Evolutionary conservation across 2,329 filamentous ascomycete species (phyloP).

Genomic region (Beauveria varroae): DNA sequence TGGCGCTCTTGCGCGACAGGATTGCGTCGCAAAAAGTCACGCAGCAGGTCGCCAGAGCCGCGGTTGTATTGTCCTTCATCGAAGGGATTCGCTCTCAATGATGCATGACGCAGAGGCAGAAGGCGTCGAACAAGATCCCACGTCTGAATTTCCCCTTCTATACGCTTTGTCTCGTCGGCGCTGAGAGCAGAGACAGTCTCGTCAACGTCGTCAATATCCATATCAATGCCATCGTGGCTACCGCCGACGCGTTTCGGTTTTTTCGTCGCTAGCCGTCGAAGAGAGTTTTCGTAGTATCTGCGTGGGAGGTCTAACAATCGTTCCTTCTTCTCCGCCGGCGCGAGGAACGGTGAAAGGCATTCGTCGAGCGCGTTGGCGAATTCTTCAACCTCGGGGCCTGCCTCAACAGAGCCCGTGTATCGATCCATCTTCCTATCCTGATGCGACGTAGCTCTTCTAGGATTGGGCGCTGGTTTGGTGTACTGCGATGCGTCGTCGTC

Average conservation of each 20-base stretch:
- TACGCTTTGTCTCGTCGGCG: conserved; percentile 33
- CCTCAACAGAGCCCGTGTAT: conserved; percentile 37
- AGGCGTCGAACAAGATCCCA: conserved; percentile 80
- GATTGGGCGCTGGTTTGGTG: neutral
- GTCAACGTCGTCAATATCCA: conserved; percentile 49
- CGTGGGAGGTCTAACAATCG: conserved; percentile 57
- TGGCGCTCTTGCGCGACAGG: conserved; percentile 69
- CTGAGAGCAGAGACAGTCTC: conserved; percentile 21
- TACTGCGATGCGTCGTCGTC: neutral
- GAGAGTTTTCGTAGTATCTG: conserved; percentile 51
- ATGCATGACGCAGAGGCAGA: conserved; percentile 59
- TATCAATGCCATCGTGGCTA: conserved; percentile 40
- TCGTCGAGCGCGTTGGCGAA: conserved; percentile 79
- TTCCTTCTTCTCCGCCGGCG: conserved; percentile 48
- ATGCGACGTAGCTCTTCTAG: neutral
- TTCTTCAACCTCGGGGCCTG: conserved; percentile 75
- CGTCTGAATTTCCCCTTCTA: conserved; percentile 79
- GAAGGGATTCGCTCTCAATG: conserved; percentile 17
- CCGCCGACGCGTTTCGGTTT: conserved; percentile 22
- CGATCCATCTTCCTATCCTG: neutral
- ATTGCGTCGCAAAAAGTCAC: conserved; percentile 68
- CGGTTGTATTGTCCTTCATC: conserved; percentile 22
- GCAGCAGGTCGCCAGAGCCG: conserved; percentile 37
- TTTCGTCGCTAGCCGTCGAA: conserved; percentile 24
- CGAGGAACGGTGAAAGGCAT: conserved; percentile 49